These are phyloP conservation scores for Chlorella sp. DNA, from an alignment of 139 green algal species.

Conservation along the genomic window DNA sequence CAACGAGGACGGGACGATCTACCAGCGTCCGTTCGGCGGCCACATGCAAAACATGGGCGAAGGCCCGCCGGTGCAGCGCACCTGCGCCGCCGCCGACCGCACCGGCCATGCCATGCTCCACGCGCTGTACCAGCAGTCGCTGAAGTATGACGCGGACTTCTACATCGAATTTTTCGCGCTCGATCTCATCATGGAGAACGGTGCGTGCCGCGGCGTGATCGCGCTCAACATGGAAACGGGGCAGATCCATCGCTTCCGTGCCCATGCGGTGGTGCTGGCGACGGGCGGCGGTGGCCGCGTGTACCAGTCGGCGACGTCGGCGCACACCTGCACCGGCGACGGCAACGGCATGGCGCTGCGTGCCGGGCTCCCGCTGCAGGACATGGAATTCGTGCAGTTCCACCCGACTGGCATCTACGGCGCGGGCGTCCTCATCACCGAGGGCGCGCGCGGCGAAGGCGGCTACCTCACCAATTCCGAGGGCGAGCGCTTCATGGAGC, in stretches of 20 bases:
- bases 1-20: conserved; percentile 88
- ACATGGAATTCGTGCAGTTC: conserved; percentile 97
- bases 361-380: conserved; percentile 94
- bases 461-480: conserved; percentile 97
- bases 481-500: conserved; percentile 99
- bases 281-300: conserved; percentile 97
- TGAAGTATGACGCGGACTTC: conserved; percentile 98
- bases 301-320: conserved; percentile 96
- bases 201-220: conserved; percentile 82
- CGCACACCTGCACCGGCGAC: conserved; percentile 99
- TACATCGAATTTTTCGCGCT: conserved; percentile 99
- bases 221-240: conserved; percentile 99
- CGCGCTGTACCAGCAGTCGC: conserved; percentile 95
- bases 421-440: conserved; percentile 98
- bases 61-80: conserved; percentile 90
- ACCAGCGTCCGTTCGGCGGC: conserved; percentile 95
- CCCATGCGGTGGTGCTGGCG: conserved; percentile 94
- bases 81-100: conserved; percentile 93
- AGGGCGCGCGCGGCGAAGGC: conserved; percentile 95
- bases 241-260: conserved; percentile 94
- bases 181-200: conserved; percentile 97
- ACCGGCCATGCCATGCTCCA: conserved; percentile 99
- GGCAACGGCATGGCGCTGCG: conserved; percentile 95
- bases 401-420: conserved; percentile 99
- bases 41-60: conserved; percentile 95